Percentiles rank a stretch among this genome's conserved stretches.
These are phyloP conservation scores for Penicillium hordei DNA, from an alignment of 2,329 filamentous ascomycete species.

Conservation along the genomic window DNA sequence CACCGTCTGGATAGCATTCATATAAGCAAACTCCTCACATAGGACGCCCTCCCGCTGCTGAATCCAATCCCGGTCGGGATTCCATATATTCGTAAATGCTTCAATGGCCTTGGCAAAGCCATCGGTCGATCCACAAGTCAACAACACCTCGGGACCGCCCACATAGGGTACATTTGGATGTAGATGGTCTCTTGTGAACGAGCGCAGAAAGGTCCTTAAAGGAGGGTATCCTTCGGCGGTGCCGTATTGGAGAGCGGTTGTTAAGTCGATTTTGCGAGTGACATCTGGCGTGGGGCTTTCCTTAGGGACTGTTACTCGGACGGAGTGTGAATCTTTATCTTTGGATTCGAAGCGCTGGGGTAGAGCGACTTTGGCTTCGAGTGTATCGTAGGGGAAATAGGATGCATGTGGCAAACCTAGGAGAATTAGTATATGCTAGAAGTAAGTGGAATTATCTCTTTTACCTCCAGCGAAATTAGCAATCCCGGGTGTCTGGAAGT, in stretches of 20 bases:
- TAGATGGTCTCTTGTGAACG: background rate
- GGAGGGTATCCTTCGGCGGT: background rate
- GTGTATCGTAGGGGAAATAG: background rate
- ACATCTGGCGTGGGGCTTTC: background rate
- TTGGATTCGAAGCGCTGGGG: background rate
- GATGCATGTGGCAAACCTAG: background rate
- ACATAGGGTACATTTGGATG: background rate
- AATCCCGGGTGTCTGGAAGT: background rate
- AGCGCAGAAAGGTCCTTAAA: background rate
- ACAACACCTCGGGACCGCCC: background rate
- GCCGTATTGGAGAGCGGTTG: background rate
- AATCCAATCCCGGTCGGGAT: background rate
- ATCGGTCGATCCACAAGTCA: background rate
- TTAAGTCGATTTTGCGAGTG: background rate
- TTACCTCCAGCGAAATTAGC: background rate
- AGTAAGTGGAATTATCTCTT: background rate
- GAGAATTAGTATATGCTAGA: background rate
- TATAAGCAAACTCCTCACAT: background rate
- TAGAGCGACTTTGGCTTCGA: background rate
- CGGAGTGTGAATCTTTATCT: background rate
- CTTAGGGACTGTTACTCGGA: background rate
- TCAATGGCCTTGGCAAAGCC: background rate
- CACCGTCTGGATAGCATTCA: background rate
- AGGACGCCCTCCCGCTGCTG: background rate
- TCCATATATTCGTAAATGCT: background rate